These are phyloP conservation scores for Petunia secreta DNA, from an alignment of 257 asterid species.

Conservation along the genomic window DNA sequence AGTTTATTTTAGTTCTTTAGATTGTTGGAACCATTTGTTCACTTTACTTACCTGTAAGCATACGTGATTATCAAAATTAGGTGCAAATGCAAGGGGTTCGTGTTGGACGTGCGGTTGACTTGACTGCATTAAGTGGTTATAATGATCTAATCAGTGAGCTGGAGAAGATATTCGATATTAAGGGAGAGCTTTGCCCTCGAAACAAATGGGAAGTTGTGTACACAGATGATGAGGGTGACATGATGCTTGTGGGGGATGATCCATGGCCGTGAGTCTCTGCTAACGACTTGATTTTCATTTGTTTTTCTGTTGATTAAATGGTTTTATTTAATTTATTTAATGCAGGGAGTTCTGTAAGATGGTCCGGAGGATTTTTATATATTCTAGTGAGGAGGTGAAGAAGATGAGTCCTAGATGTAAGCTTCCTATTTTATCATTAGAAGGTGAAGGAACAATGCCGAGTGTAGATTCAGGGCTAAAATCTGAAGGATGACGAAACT, in stretches of 20 bases:
- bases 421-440: conserved; percentile 47
- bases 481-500: conserved; percentile 39
- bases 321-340: conserved; percentile 9
- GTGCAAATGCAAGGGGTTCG: conserved; percentile 88
- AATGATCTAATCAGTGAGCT: conserved; percentile 62
- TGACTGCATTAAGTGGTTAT: conserved; percentile 58
- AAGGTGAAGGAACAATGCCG: conserved; percentile 45
- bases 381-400: conserved; percentile 76
- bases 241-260: conserved; percentile 88
- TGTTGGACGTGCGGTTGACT: conserved; percentile 82
- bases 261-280: conserved; percentile 71
- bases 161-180: conserved; percentile 65
- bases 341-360: conserved; percentile 78
- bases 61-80: conserved; percentile 35
- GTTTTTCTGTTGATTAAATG: neutral
- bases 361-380: conserved; percentile 68
- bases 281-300: neutral
- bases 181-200: conserved; percentile 69
- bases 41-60: conserved; percentile 8
- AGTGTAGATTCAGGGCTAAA: conserved; percentile 56
- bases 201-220: conserved; percentile 75
- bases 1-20: neutral
- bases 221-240: conserved; percentile 76
- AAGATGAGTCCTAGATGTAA: conserved; percentile 62
- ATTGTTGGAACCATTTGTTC: neutral